Conservation (phyloP, 2,329 filamentous ascomycete species). For the Stachybotrys echinatus region DNA sequence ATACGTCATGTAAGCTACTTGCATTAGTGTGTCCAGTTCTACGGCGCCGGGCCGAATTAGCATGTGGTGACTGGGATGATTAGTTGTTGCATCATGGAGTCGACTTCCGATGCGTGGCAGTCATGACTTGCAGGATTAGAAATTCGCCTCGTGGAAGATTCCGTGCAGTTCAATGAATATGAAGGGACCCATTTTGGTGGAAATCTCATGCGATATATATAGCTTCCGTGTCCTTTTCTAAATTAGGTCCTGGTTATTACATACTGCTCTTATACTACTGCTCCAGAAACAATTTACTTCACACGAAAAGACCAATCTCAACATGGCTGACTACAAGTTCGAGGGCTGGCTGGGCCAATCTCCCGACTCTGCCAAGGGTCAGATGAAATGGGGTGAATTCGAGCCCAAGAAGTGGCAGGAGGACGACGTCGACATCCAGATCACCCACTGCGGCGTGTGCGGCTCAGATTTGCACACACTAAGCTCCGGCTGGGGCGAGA, state of each 20-base stretch:
- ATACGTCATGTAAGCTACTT: not conserved
- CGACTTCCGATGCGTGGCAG: not conserved
- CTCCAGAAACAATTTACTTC: no score
- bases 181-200: no score
- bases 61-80: not conserved
- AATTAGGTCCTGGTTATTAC: no score
- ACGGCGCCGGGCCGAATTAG: not conserved
- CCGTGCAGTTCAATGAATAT: no score
- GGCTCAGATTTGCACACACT: constrained; percentile 53
- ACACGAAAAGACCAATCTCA: no score
- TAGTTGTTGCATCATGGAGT: not conserved
- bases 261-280: no score
- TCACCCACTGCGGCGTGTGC: constrained; percentile 60
- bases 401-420: constrained; percentile 57
- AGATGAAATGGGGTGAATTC: constrained; percentile 45
- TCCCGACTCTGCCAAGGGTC: constrained; percentile 32
- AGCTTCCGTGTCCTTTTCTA: no score
- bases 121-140: not conserved
- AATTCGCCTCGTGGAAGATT: no score
- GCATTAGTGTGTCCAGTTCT: not conserved
- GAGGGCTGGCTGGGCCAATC: constrained; percentile 41
- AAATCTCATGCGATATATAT: no score
- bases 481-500: constrained; percentile 40
- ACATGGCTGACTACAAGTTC: constrained; percentile 35
- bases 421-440: constrained; percentile 55